phyloP scores from a whole-genome alignment of 2,329 filamentous ascomycete species.

The Tolypocladium ovalisporum region DNA sequence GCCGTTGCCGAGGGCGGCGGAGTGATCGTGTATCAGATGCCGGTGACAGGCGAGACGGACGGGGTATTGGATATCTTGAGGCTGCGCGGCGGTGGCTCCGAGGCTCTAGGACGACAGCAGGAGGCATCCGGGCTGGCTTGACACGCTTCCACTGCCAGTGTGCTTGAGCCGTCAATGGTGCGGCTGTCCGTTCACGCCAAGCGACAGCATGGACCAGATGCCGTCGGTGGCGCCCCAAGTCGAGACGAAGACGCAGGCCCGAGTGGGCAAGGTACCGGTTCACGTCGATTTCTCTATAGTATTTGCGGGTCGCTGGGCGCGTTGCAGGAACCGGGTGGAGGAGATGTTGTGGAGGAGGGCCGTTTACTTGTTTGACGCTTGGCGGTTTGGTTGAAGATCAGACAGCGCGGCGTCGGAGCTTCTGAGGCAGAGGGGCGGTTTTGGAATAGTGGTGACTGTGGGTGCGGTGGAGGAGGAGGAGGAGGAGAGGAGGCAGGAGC shows the following conservation, averaged over 20 bases:
- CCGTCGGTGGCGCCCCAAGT: neutral
- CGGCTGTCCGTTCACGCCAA: neutral
- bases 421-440: neutral
- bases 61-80: conserved; percentile 28
- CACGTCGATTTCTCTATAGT: neutral
- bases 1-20: conserved; percentile 6
- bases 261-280: neutral
- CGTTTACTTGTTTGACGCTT: neutral
- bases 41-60: conserved; percentile 7
- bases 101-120: conserved; percentile 35
- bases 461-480: neutral
- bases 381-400: neutral
- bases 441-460: neutral
- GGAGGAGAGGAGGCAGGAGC: neutral
- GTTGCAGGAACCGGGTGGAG: neutral
- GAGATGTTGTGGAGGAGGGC: neutral
- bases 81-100: conserved; percentile 23
- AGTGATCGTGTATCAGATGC: conserved; percentile 8
- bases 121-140: conserved; percentile 43
- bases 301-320: neutral
- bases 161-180: neutral
- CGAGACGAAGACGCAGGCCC: neutral
- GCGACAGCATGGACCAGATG: neutral
- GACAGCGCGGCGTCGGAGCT: neutral
- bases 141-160: conserved; percentile 15